Evolutionary conservation across 2,329 filamentous ascomycete genomes (phyloP), one percentile per base, ranked within the genome.

Genomic region (Stemphylium vesicarium): DNA sequence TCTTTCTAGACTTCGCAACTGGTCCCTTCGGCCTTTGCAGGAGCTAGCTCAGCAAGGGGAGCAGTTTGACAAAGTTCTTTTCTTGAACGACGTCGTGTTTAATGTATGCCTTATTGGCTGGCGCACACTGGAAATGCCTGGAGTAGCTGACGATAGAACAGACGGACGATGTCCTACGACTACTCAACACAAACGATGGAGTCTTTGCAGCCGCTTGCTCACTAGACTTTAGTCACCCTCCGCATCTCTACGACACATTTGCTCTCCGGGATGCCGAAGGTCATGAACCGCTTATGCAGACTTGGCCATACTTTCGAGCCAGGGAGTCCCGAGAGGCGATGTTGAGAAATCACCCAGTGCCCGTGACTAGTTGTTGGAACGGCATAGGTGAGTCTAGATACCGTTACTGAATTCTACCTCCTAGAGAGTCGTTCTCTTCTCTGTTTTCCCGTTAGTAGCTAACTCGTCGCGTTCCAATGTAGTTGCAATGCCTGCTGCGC

Each of bases 291-390:
- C 63, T 82, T 24, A 83, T 80, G 71, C 77, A 79, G 52, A 80
- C 77, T 2, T 88, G 84, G 81, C 85, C 85, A 2, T 87, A 83
- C 67, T 87, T 88, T 59, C 71, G 75, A 20, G 77, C 80, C 4
- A 56, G 69, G 16, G 57, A 53, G 3, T 88, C 86, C 4, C 79
- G 84, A 18, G 71, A 80, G 33, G 82, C 84, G 0, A 38, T 56
- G 20, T 26, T 37, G 38, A 13, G 24, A 9, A 35, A 47, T 31
- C 81, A 79, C 2, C 82, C 85, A 0, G 78, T 87, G 2, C 82
- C 81, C 1, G 86, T 89, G 2, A 74, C 75, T 26, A 86, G 84
- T 45, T 89, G 87, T 71, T 89, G 86, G 86, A 88, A 24, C 22
- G 22, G 86, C 46, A 83, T 24, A 24, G 22, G 7, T 24, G 22